These are phyloP conservation scores for Penicillium frequentans DNA, from an alignment of 2,329 filamentous ascomycete species.

Conservation along the genomic window DNA sequence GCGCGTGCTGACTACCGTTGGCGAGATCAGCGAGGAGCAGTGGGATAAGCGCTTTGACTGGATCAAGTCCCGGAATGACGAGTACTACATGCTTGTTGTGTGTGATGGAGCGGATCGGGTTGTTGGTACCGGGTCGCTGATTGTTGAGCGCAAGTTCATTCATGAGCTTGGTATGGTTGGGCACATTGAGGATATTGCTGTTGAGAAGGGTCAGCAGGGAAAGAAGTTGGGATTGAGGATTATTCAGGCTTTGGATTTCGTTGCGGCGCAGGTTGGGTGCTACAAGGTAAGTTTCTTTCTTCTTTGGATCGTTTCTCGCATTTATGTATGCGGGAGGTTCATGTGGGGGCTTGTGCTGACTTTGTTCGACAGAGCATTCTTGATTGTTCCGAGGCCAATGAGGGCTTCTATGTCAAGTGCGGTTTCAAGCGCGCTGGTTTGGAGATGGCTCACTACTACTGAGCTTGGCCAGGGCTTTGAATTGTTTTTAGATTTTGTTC, in stretches of 20 bases:
- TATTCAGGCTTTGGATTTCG: slow-evolving; percentile 88
- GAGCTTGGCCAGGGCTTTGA: slow-evolving; percentile 8
- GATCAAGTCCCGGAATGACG: slow-evolving; percentile 70
- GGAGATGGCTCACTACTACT: slow-evolving; percentile 96
- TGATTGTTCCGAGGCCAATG: slow-evolving; percentile 93
- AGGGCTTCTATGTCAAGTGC: slow-evolving; percentile 98
- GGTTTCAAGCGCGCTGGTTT: slow-evolving; percentile 88
- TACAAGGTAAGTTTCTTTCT: slow-evolving; percentile 65
- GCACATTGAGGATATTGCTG: slow-evolving; percentile 97
- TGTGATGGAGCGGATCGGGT: slow-evolving; percentile 69
- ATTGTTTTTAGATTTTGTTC: neutral
- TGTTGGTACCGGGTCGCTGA: slow-evolving; percentile 86
- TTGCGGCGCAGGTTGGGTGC: slow-evolving; percentile 85
- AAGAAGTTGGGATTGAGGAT: slow-evolving; percentile 93
- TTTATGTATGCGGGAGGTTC: too few relatives aligned
- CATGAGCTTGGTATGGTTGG: slow-evolving; percentile 63
- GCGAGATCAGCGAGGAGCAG: slow-evolving; percentile 72
- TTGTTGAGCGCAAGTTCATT: slow-evolving; percentile 82
- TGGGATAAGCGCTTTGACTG: slow-evolving; percentile 82
- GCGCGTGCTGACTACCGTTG: slow-evolving; percentile 87
- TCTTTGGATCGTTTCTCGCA: too few relatives aligned
- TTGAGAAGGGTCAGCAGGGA: slow-evolving; percentile 91
- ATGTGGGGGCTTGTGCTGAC: neutral
- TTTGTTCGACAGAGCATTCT: slow-evolving; percentile 69
- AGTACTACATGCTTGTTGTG: slow-evolving; percentile 85